phyloP scores from a whole-genome alignment of 176 grass and related monocot genomes.

The Paspalum vaginatum region DNA sequence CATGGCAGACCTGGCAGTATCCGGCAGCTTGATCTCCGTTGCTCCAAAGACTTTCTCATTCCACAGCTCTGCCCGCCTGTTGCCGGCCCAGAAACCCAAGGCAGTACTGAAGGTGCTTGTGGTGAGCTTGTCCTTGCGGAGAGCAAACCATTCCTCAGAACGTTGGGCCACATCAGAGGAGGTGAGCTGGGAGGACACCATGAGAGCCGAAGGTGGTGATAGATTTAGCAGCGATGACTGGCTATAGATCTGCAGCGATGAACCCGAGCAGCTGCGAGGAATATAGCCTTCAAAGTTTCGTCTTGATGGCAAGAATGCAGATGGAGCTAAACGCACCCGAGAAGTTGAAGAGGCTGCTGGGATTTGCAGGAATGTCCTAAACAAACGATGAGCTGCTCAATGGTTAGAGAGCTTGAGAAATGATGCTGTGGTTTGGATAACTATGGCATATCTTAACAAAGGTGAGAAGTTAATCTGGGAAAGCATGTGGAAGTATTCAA shows the following conservation, averaged over 20 bases:
- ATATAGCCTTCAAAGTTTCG: conserved; percentile 76
- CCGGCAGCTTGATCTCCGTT: conserved; percentile 56
- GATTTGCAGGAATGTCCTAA: conserved; percentile 55
- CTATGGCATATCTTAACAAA: conserved; percentile 10
- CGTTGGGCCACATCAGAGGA: conserved; percentile 71
- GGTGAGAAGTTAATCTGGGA: conserved; percentile 18
- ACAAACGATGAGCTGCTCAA: conserved; percentile 59
- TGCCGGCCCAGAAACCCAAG: conserved; percentile 87
- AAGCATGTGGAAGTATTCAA: conserved; percentile 37
- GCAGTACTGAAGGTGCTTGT: conserved; percentile 97
- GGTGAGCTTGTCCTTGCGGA: conserved; percentile 96
- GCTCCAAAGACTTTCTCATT: conserved; percentile 80
- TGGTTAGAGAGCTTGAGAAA: conserved; percentile 52
- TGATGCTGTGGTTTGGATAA: conserved; percentile 8
- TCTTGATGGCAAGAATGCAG: conserved; percentile 57
- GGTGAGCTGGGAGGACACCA: conserved; percentile 55
- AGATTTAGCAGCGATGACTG: conserved; percentile 47
- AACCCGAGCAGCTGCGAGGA: conserved; percentile 65
- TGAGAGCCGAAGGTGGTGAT: conserved; percentile 50
- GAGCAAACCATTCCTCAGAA: conserved; percentile 96
- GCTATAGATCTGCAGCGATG: conserved; percentile 51
- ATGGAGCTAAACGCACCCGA: conserved; percentile 24
- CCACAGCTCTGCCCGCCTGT: conserved; percentile 82
- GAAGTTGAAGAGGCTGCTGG: conserved; percentile 36
- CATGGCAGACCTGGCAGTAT: conserved; percentile 78